phyloP scores from a whole-genome alignment of 2,329 filamentous ascomycete species.

The Ophiostoma novo-ulmi region DNA sequence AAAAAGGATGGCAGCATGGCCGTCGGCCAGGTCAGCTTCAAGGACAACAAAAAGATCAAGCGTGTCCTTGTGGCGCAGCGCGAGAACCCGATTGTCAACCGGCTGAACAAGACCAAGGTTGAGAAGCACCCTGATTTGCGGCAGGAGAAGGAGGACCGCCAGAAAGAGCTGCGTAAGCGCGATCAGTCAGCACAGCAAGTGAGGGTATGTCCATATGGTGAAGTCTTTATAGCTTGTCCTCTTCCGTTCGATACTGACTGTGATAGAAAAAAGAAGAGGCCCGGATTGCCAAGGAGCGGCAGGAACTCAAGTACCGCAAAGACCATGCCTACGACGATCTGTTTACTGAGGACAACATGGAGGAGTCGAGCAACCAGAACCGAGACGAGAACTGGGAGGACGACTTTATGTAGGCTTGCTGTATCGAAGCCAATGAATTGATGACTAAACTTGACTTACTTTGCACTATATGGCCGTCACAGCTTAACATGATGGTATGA shows the following conservation, averaged over 20 bases:
- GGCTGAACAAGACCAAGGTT: conserved; percentile 93
- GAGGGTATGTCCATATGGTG: background rate
- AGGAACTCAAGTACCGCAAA: conserved; percentile 88
- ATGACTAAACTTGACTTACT: background rate
- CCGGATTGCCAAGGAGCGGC: conserved; percentile 67
- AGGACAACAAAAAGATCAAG: conserved; percentile 80
- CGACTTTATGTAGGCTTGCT: conserved; percentile 72
- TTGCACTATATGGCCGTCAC: background rate
- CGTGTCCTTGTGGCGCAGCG: conserved; percentile 72
- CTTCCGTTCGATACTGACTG: background rate
- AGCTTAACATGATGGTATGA: background rate
- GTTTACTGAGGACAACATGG: conserved; percentile 77
- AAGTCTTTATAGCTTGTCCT: background rate
- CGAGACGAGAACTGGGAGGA: conserved; percentile 72
- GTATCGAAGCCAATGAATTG: background rate
- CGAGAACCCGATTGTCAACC: conserved; percentile 88
- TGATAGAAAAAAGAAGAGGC: conserved; percentile 71
- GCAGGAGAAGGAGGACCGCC: conserved; percentile 72
- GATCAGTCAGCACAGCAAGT: conserved; percentile 60
- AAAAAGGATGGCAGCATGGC: conserved; percentile 96
- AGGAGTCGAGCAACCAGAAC: conserved; percentile 77
- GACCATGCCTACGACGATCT: conserved; percentile 97
- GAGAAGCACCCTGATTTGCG: conserved; percentile 82
- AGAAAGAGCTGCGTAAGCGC: conserved; percentile 64
- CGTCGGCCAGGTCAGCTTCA: conserved; percentile 89